Percentiles rank a stretch among this genome's conserved stretches.
Evolutionary conservation across 2,329 filamentous ascomycete genomes (phyloP).

Genomic region (Aspergillus tamarii): DNA sequence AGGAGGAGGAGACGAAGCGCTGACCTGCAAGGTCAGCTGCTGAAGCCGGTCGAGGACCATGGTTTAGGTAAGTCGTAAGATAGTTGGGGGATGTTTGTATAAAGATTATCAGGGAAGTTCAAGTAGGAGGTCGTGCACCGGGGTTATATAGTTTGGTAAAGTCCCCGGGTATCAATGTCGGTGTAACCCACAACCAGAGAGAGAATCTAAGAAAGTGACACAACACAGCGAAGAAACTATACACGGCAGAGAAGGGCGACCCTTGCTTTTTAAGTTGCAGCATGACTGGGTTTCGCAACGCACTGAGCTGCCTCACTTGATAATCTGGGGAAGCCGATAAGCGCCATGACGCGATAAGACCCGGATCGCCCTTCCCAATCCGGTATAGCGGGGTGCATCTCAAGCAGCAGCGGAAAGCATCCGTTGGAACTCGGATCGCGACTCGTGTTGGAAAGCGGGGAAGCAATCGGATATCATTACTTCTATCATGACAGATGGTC

Average conservation of each 20-base stretch:
- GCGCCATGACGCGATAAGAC: slow-evolving; percentile 30
- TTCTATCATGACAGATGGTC: background rate
- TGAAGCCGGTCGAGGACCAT: slow-evolving; percentile 68
- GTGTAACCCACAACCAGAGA: background rate
- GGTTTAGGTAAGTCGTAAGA: background rate
- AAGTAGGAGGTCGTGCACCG: background rate
- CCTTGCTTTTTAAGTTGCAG: background rate
- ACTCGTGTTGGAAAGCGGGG: background rate
- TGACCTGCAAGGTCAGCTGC: slow-evolving; percentile 65
- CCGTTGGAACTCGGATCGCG: background rate
- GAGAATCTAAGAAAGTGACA: slow-evolving; percentile 1
- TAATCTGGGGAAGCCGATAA: background rate
- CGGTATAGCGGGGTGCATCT: slow-evolving; percentile 41
- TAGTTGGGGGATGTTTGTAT: background rate
- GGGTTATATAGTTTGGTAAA: background rate
- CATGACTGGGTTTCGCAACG: background rate
- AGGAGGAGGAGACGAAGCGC: slow-evolving; percentile 55
- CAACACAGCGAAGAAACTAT: background rate
- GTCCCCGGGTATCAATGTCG: slow-evolving; percentile 1
- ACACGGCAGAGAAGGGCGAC: background rate
- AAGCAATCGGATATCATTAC: background rate
- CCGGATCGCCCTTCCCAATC: slow-evolving; percentile 63
- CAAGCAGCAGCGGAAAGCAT: background rate
- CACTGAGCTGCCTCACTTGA: slow-evolving; percentile 11
- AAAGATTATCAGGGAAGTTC: background rate